Conservation (phyloP, 2,329 filamentous ascomycete species). For the Aspergillus transmontanensis region DNA sequence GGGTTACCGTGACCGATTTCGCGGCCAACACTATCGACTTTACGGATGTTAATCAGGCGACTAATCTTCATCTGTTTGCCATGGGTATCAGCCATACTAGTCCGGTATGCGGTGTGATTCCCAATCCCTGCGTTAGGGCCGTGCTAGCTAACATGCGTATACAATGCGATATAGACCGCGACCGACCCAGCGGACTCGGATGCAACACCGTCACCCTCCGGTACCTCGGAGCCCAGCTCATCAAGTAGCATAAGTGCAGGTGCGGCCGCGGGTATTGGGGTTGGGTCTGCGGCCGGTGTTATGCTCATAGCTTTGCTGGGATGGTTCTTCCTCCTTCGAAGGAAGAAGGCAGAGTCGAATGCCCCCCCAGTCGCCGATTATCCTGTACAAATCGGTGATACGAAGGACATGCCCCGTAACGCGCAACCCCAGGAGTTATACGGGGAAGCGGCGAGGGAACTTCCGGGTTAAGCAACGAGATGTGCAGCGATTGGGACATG, state of each 20-base stretch:
- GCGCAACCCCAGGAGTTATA: neutral
- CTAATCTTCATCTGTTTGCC: conserved; percentile 3
- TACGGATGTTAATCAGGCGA: neutral
- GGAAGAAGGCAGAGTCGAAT: too few relatives aligned
- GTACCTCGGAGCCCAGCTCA: neutral
- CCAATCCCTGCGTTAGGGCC: neutral
- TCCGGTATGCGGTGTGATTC: neutral
- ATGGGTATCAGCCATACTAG: neutral
- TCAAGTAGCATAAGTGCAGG: neutral
- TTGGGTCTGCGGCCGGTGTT: neutral
- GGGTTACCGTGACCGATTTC: conserved; percentile 4
- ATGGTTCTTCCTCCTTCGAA: neutral
- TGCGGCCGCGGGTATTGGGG: neutral
- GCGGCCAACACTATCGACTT: neutral
- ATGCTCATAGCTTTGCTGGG: neutral
- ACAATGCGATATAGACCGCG: conserved; percentile 2
- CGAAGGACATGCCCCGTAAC: neutral
- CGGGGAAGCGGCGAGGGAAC: neutral
- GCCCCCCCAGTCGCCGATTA: neutral
- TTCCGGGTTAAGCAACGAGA: neutral
- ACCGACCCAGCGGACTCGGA: neutral
- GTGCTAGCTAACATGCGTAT: neutral
- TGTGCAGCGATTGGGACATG: neutral
- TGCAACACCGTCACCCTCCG: neutral
- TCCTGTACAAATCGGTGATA: neutral